phyloP scores from a whole-genome alignment of 805 yeast species.

The Wickerhamiella siamensis region DNA sequence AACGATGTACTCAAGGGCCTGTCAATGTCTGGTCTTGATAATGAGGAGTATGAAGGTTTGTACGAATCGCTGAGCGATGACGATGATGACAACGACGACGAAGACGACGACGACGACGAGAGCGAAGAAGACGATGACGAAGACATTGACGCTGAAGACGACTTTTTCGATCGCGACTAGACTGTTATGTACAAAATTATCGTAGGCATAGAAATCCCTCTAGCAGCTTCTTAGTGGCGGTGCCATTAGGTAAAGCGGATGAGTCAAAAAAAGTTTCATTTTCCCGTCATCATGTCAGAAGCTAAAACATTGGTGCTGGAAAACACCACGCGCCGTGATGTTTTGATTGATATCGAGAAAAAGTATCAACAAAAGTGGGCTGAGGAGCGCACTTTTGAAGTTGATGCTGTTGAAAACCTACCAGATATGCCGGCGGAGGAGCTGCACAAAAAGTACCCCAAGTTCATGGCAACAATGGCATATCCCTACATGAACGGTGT shows the following conservation, averaged over 20 bases:
- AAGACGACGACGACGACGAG: slow-evolving; percentile 22
- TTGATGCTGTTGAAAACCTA: slow-evolving; percentile 56
- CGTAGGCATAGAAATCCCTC: background rate
- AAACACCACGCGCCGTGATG: slow-evolving; percentile 89
- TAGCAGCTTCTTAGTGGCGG: background rate
- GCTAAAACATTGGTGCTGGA: slow-evolving; percentile 22
- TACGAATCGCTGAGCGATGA: slow-evolving; percentile 25
- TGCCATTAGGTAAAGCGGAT: background rate
- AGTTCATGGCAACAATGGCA: slow-evolving; percentile 87
- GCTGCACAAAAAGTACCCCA: slow-evolving; percentile 66
- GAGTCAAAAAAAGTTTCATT: background rate
- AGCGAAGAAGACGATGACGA: slow-evolving; percentile 33
- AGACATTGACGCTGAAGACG: slow-evolving; percentile 36
- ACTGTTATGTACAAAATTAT: slow-evolving; percentile 6
- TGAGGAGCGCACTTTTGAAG: slow-evolving; percentile 72
- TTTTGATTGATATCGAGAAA: slow-evolving; percentile 74
- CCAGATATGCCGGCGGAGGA: slow-evolving; percentile 49
- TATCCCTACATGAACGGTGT: slow-evolving; percentile 99
- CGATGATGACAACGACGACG: slow-evolving; percentile 18
- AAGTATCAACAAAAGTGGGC: slow-evolving; percentile 80
- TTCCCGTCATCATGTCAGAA: slow-evolving; percentile 12
- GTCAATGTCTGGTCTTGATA: slow-evolving; percentile 16
- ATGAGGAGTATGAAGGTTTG: slow-evolving; percentile 25
- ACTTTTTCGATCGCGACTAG: slow-evolving; percentile 38
- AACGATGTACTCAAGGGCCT: slow-evolving; percentile 18